A percentile compares a stretch with the other conserved stretches of the same genome.
These are phyloP conservation scores for Pleurotus pulmonarius DNA, from an alignment of 768 basidiomycete species.

Conservation along the genomic window DNA sequence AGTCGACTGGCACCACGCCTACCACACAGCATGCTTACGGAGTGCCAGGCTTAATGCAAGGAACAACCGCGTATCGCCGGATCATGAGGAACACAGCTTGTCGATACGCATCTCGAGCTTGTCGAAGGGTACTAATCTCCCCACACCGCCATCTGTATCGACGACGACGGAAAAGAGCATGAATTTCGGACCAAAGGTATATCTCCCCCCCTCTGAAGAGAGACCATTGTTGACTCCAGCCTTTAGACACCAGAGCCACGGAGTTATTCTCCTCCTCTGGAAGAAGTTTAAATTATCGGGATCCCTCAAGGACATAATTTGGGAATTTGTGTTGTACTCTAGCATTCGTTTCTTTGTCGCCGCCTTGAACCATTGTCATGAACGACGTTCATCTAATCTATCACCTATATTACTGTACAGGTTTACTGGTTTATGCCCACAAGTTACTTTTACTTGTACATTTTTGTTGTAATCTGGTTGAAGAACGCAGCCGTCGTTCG, in stretches of 20 bases:
- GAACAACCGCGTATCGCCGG: background rate
- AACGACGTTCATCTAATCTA: background rate
- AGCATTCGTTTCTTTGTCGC: background rate
- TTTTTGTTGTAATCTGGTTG: conserved; percentile 3
- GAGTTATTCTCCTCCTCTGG: background rate
- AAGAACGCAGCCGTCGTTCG: background rate
- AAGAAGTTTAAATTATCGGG: conserved; percentile 2
- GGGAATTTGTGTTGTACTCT: conserved; percentile 5
- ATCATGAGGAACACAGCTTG: conserved; percentile 2
- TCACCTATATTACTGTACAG: conserved; percentile 4
- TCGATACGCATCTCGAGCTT: conserved; percentile 7
- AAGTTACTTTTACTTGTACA: conserved; percentile 1
- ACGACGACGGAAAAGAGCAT: conserved; percentile 7
- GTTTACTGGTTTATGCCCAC: background rate
- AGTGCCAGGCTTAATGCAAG: conserved; percentile 4
- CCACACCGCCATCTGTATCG: conserved; percentile 2
- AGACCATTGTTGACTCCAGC: too few relatives aligned
- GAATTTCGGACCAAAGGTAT: conserved; percentile 1
- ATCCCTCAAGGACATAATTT: background rate
- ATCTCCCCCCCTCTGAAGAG: too few relatives aligned
- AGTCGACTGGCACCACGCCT: background rate
- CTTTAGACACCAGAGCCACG: background rate
- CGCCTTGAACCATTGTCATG: background rate
- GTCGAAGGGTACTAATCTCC: background rate
- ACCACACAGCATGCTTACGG: too few relatives aligned